Base-by-base conservation (phyloP, 2,329 filamentous ascomycete species). In the Hirsutella minnesotensis region DNA sequence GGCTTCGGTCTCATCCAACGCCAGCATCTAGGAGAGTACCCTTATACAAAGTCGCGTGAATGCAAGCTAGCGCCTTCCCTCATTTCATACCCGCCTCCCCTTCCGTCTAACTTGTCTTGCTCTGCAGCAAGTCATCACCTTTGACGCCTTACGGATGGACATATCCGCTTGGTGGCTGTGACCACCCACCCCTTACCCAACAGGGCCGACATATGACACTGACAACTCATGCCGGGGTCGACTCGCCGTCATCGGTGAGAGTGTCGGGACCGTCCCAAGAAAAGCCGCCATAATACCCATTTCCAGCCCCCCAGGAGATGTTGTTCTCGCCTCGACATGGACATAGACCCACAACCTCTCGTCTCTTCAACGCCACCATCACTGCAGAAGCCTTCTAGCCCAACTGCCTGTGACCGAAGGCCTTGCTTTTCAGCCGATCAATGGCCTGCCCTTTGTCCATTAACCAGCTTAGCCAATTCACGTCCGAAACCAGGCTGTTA, bases 261-360 rank as follows among this genome's bases (percentile, higher is more conserved):
- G 16, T 9, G 21, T n/a, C 8, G 37, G 15, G 21, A 16, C 15
- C 9, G 3, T 3, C 33, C 15, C 15, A 15, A 5, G 15, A 34
- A 16, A 5, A 19, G 33, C 33, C 16, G 33, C 33, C 5, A n/a
- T 18, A 35, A 27, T 27, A 27, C 12, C 24, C 12, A 27, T n/a
- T n/a, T 31, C 33, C 33, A 9, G 3, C 9, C 18, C 15, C 15
- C n/a, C 33, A 9, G n/a, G 15, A 16, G 15, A 18, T 16, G 15
- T 18, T 5, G 5, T 35, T 18, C 16, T 19, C 16, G 19, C 56
- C 53, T 37, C 18, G 54, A 55, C 58, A 73, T 73, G 69, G 69
- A 71, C 56, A 61, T 67, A 50, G 68, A 68, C 57, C 69, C 69
- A 51, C 68, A 66, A 43, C 62, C 68, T 38, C 60, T 70, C 44